Percentiles rank a stretch among this genome's conserved stretches.
These are phyloP conservation scores for Xylariales sp. DNA, from an alignment of 2,329 filamentous ascomycete genomes.

Conservation along the genomic window DNA sequence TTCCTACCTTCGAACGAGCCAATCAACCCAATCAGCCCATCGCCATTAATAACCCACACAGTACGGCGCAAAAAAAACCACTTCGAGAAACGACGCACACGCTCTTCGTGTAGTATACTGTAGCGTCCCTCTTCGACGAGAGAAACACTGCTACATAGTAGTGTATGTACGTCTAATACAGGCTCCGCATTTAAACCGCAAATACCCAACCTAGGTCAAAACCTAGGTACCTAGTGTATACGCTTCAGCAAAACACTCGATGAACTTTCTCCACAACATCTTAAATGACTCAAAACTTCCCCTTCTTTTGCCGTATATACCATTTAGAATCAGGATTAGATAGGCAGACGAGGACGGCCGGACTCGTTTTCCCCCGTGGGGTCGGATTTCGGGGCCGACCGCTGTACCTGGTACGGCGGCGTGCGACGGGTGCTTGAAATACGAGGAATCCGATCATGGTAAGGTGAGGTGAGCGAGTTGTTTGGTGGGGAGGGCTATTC, in stretches of 20 bases:
- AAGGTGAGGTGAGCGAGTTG: too few species aligned
- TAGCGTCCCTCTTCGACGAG: not conserved
- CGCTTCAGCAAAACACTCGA: not conserved
- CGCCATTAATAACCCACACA: slow-evolving; percentile 6
- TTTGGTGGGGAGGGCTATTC: not conserved
- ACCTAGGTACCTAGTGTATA: not conserved
- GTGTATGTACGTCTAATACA: not conserved
- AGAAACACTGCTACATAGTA: not conserved
- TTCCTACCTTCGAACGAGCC: not conserved
- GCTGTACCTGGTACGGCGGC: not conserved
- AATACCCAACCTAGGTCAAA: not conserved
- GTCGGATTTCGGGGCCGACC: not conserved
- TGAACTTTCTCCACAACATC: not conserved
- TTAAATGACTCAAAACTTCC: not conserved
- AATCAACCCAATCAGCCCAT: not conserved
- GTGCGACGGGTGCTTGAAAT: not conserved
- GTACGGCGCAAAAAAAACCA: not conserved
- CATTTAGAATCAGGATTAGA: not conserved
- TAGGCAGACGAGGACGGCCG: not conserved
- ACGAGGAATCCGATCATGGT: not conserved
- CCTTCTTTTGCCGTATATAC: not conserved
- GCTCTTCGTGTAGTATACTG: too few species aligned
- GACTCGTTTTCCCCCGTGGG: not conserved
- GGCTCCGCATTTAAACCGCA: not conserved
- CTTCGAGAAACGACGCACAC: too few species aligned